phyloP scores from a whole-genome alignment of 1,284 basidiomycete species.

The Irpex rosettiformis region DNA sequence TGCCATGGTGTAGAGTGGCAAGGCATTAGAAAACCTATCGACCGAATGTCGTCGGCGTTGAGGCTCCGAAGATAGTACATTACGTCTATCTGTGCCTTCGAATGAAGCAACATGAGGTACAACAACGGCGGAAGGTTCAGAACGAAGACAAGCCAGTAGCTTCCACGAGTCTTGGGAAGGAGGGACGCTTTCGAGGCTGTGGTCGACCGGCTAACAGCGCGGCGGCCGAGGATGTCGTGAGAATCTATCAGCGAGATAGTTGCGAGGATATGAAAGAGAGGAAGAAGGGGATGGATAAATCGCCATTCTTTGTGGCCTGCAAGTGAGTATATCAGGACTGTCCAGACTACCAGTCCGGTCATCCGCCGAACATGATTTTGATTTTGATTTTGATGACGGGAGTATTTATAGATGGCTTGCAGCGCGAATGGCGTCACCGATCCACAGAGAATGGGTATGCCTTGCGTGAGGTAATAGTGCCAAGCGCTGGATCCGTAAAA shows the following conservation, averaged over 20 bases:
- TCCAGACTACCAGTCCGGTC: conserved; percentile 57
- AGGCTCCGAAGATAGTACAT: conserved; percentile 59
- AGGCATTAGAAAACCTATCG: conserved; percentile 88
- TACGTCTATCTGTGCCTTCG: conserved; percentile 74
- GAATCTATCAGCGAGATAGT: conserved; percentile 63
- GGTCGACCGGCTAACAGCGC: conserved; percentile 2
- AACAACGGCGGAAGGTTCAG: conserved; percentile 56
- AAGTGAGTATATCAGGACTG: conserved; percentile 71
- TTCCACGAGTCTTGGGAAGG: conserved; percentile 31
- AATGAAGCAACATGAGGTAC: conserved; percentile 74
- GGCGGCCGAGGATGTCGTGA: not conserved
- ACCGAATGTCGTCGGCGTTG: conserved; percentile 45
- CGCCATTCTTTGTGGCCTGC: conserved; percentile 95
- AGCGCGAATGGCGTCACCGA: conserved; percentile 71
- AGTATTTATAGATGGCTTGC: conserved; percentile 49
- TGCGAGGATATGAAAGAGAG: conserved; percentile 81
- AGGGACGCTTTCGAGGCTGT: conserved; percentile 19
- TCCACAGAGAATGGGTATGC: conserved; percentile 76
- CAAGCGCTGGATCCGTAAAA: conserved; percentile 90
- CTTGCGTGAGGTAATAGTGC: conserved; percentile 91
- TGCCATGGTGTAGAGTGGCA: conserved; percentile 98
- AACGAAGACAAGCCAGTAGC: conserved; percentile 40
- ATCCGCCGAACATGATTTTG: conserved; percentile 38
- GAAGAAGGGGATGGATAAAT: conserved; percentile 91
- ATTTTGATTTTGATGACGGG: conserved; percentile 18